Percentiles rank a stretch among this genome's conserved stretches.
phyloP scores from a whole-genome alignment of 1,284 basidiomycete genomes.

The Austroboletus niveus region DNA sequence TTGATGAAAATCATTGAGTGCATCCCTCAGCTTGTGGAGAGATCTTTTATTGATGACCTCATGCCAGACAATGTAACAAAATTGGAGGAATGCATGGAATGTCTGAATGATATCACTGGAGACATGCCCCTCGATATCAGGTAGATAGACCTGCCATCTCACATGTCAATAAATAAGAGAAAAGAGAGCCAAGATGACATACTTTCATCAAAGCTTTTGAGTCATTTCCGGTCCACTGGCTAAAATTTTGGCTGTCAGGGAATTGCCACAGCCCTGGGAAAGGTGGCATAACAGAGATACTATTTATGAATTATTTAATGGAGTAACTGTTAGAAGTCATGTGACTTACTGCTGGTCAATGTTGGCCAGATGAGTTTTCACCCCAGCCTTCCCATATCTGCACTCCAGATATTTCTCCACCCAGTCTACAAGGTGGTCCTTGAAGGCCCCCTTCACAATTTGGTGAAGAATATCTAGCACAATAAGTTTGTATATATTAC shows the following conservation, averaged over 20 bases:
- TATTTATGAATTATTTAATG: too few relatives aligned
- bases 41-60: not conserved
- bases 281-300: too few relatives aligned
- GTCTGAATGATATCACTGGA: not conserved
- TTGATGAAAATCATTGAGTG: too few relatives aligned
- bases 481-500: conserved; percentile 9
- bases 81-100: conserved; percentile 9
- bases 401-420: conserved; percentile 5
- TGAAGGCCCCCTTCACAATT: conserved; percentile 1
- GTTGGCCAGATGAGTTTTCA: conserved; percentile 5
- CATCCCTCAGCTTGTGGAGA: not conserved
- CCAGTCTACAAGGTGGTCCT: too few relatives aligned
- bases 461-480: conserved; percentile 12
- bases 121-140: conserved; percentile 9
- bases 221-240: conserved; percentile 16
- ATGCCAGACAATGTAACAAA: conserved; percentile 5
- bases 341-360: conserved; percentile 12
- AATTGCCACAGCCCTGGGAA: too few relatives aligned
- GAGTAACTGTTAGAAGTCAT: not conserved
- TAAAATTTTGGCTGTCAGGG: conserved; percentile 9
- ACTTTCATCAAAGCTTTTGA: conserved; percentile 20
- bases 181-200: not conserved
- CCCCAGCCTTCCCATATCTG: not conserved
- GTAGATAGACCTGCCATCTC: too few relatives aligned
- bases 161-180: too few relatives aligned